Base-by-base conservation (phyloP, 805 yeast species). In the Ogataea glucozyma region DNA sequence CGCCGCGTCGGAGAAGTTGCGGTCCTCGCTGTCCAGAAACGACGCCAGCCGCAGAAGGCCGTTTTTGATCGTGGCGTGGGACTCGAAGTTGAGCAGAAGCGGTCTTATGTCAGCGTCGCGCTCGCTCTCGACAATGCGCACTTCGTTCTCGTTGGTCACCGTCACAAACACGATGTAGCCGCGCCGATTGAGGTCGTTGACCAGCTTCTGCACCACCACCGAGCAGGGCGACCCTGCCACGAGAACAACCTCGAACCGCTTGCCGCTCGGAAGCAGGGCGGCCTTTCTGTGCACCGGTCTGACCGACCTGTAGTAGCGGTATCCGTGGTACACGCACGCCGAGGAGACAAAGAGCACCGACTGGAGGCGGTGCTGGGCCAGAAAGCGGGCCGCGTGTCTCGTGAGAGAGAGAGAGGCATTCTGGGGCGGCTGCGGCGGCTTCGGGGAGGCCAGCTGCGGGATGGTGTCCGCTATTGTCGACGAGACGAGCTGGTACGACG, bases 151-250 rank as follows among this genome's bases (percentile, higher is more conserved):
- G 46, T 74, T 78, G n/a, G 76, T 60, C n/a, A 81, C 77, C 0
- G 95, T 81, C 49, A 88, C 71, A 58, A 83, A 88, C 3, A 88
- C 89, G 23, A 88, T 83, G 58, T 85, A 87, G 1, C 96, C 95
- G 41, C 95, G 69, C 33, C 75, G 74, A 49, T 86, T 89, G 49
- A 88, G 72, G 58, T 88, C 96, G 43, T 76, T 71, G 1, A 89
- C 86, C 22, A 88, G 65, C 39, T 81, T 70, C 44, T 86, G 72
- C 1, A 88, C 79, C 43, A 86, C 65, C 1, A 88, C 88, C 48
- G 85, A 91, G 2, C 78, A 71, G 2, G 90, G 89, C 1, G 88
- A 81, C 1, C 95, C 95, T 4, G 87, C 73, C 4, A 88, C 66
- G 16, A 88, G 66, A 3, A 88, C 78, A 7, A 85, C 91, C 53